phyloP scores from a whole-genome alignment of 2,329 filamentous ascomycete species.

The Neonectria neomacrospora region DNA sequence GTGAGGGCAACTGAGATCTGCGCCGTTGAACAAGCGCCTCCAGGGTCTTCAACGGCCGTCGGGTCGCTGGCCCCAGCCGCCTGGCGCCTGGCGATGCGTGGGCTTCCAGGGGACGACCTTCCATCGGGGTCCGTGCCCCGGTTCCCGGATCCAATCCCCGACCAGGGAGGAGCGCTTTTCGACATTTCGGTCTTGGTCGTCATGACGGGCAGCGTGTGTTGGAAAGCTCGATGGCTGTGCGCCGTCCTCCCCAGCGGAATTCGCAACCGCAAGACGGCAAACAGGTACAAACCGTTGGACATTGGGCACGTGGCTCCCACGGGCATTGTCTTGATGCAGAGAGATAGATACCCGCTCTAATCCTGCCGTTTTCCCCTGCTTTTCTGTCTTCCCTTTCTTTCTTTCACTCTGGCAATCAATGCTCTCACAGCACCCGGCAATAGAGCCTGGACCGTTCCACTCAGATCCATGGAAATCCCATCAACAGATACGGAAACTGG shows the following conservation, averaged over 20 bases:
- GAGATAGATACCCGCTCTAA: background rate
- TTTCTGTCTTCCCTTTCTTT: background rate
- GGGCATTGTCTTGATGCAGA: conserved; percentile 7
- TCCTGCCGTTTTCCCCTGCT: background rate
- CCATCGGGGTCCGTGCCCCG: background rate
- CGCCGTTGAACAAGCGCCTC: background rate
- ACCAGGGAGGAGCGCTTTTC: background rate
- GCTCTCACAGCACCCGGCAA: too few species aligned
- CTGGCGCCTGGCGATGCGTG: background rate
- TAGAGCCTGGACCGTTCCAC: background rate
- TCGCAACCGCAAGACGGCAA: conserved; percentile 3
- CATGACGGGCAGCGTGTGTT: background rate
- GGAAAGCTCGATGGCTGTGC: background rate
- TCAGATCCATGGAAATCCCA: background rate
- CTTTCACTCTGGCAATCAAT: background rate
- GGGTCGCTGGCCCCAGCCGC: conserved; percentile 1
- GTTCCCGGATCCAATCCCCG: background rate
- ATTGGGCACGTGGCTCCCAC: conserved; percentile 17
- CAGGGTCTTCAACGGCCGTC: background rate
- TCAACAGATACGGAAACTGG: background rate
- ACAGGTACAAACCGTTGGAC: conserved; percentile 19
- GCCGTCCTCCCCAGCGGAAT: background rate
- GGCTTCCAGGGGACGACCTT: background rate
- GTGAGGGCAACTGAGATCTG: background rate
- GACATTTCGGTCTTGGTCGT: background rate